phyloP scores from a whole-genome alignment of 192 early-diverging fungal species.

The Entophlyctis luteolus region DNA sequence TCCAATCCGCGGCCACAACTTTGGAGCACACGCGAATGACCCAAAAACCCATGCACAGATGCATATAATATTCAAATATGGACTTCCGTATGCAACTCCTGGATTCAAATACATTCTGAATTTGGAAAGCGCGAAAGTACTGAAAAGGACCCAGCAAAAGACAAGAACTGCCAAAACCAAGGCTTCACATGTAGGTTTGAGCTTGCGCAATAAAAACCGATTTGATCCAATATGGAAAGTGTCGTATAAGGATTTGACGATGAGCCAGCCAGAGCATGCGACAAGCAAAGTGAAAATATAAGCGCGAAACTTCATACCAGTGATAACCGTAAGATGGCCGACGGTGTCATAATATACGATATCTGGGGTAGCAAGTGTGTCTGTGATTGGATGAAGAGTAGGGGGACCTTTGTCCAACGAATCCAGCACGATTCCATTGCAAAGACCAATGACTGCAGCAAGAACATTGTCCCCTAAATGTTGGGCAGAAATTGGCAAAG shows the following conservation, averaged over 20 bases:
- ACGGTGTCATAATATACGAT: slow-evolving; percentile 45
- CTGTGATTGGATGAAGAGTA: not conserved
- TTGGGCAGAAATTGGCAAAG: slow-evolving; percentile 30
- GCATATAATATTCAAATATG: slow-evolving; percentile 33
- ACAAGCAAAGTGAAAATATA: slow-evolving; percentile 23
- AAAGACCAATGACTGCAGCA: slow-evolving; percentile 17
- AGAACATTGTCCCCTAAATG: slow-evolving; percentile 47
- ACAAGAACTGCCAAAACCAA: slow-evolving; percentile 12
- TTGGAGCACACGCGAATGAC: slow-evolving; percentile 19
- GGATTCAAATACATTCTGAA: slow-evolving; percentile 33
- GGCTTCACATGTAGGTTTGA: slow-evolving; percentile 32
- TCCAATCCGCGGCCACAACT: slow-evolving; percentile 35
- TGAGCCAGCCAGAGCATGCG: not conserved
- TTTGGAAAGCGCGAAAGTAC: not conserved
- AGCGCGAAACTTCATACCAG: slow-evolving; percentile 1
- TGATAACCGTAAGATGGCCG: slow-evolving; percentile 6
- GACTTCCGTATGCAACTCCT: slow-evolving; percentile 39
- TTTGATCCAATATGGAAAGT: slow-evolving; percentile 6
- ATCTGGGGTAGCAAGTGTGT: slow-evolving; percentile 9
- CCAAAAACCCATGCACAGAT: slow-evolving; percentile 21
- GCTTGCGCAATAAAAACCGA: slow-evolving; percentile 7
- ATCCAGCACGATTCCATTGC: slow-evolving; percentile 10
- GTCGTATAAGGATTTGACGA: slow-evolving; percentile 17
- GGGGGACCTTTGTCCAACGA: not conserved
- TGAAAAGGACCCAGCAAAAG: slow-evolving; percentile 1